Conservation (phyloP, 805 yeast genomes). For the Yamadazyma ubonensis region DNA sequence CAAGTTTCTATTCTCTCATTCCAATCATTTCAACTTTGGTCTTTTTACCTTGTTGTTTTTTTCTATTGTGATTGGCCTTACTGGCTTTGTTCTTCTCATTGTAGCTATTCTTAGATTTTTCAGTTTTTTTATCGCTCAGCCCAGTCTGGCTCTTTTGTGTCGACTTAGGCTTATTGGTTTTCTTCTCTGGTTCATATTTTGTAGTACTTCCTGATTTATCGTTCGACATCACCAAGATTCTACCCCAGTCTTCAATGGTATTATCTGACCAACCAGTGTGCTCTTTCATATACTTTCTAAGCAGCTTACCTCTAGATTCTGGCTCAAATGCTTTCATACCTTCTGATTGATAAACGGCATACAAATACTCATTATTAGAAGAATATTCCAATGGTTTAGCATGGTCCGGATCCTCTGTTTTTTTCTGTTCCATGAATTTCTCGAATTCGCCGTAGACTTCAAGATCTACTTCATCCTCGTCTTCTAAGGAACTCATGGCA, state of each 20-base stretch:
- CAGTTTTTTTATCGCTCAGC: neutral
- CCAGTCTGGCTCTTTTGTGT: conserved; percentile 31
- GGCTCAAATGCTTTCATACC: conserved; percentile 46
- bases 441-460: conserved; percentile 35
- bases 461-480: conserved; percentile 80
- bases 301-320: conserved; percentile 48
- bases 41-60: conserved; percentile 56
- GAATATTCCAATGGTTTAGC: conserved; percentile 21
- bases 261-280: conserved; percentile 78
- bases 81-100: conserved; percentile 58
- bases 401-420: neutral
- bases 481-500: conserved; percentile 64
- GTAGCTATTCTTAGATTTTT: conserved; percentile 22
- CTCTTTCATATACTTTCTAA: conserved; percentile 50
- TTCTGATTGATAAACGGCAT: conserved; percentile 49
- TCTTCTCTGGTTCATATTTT: conserved; percentile 1
- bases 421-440: conserved; percentile 1
- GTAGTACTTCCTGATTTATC: conserved; percentile 3
- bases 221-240: neutral
- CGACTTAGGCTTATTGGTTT: no score
- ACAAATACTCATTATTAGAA: conserved; percentile 53
- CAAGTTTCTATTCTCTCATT: neutral
- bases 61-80: conserved; percentile 65
- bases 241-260: conserved; percentile 86
- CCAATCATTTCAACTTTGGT: conserved; percentile 5